Evolutionary conservation across 306 rosid genomes (phyloP).

Genomic region (Abrus precatorius): DNA sequence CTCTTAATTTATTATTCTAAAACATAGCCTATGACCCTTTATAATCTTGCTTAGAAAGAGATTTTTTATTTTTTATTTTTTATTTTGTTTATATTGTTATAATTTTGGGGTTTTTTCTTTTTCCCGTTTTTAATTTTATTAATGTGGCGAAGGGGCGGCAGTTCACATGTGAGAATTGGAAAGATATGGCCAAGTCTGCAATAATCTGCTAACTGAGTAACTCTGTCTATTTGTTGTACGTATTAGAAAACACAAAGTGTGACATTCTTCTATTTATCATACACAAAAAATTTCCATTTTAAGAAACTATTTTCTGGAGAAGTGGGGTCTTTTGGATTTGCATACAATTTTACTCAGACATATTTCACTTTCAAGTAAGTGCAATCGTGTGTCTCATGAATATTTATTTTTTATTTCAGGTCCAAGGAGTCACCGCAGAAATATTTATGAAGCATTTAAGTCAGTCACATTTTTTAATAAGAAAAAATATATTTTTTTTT

Average conservation of each 20-base stretch:
- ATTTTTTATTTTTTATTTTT: constrained; percentile 3
- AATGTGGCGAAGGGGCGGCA: neutral
- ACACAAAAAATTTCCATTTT: constrained; percentile 15
- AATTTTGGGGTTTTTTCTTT: neutral
- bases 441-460: constrained; percentile 33
- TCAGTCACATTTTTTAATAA: neutral
- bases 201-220: constrained; percentile 15
- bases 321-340: neutral
- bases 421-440: constrained; percentile 25
- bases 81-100: neutral
- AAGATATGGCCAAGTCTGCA: neutral
- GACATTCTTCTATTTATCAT: constrained; percentile 10
- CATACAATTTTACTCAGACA: neutral
- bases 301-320: constrained; percentile 1
- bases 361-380: constrained; percentile 29
- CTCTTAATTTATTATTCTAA: neutral
- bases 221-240: neutral
- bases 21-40: neutral
- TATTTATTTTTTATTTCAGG: neutral
- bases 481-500: neutral
- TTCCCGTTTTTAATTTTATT: neutral
- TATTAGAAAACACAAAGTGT: neutral
- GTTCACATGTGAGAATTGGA: constrained; percentile 3
- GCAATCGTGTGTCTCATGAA: neutral
- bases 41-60: constrained; percentile 1